Percentiles rank a stretch among this genome's conserved stretches.
phyloP scores from a whole-genome alignment of 2,329 filamentous ascomycete genomes.

The Pseudonectria buxi region DNA sequence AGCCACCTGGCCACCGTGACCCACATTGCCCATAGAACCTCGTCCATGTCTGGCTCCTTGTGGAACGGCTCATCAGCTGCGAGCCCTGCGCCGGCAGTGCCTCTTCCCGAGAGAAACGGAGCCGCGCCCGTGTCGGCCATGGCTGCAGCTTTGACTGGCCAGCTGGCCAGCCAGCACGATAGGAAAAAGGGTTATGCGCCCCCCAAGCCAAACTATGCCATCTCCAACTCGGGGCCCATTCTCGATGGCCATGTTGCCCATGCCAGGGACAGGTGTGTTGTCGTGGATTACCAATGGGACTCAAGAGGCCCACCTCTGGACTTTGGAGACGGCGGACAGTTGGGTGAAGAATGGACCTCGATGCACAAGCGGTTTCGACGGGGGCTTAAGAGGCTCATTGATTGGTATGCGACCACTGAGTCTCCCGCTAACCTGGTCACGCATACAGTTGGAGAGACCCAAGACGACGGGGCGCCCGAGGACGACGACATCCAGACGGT shows the following conservation, averaged over 20 bases:
- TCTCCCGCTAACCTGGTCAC: conserved; percentile 46
- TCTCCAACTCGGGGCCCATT: conserved; percentile 73
- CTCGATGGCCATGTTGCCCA: conserved; percentile 85
- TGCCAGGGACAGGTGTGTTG: conserved; percentile 76
- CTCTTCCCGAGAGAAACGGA: conserved; percentile 20
- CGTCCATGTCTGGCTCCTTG: conserved; percentile 20
- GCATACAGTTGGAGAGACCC: conserved; percentile 16
- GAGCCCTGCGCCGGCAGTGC: conserved; percentile 17
- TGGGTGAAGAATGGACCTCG: conserved; percentile 88
- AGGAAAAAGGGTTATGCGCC: conserved; percentile 55
- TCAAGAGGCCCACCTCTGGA: conserved; percentile 70
- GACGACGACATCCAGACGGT: conserved; percentile 68
- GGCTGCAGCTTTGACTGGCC: conserved; percentile 28
- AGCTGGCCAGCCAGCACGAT: conserved; percentile 15
- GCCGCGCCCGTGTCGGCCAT: conserved; percentile 24
- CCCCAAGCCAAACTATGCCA: conserved; percentile 74
- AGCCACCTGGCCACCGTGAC: conserved; percentile 34
- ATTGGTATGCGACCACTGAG: conserved; percentile 67
- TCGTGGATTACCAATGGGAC: conserved; percentile 95
- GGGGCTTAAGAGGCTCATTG: conserved; percentile 70
- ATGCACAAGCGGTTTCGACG: conserved; percentile 89
- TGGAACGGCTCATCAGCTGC: conserved; percentile 28
- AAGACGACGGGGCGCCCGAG: conserved; percentile 30
- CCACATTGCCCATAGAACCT: conserved; percentile 15
- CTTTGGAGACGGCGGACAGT: conserved; percentile 83